Evolutionary conservation across 345 rosid species (phyloP).

Genomic region (Camelina hispida): DNA sequence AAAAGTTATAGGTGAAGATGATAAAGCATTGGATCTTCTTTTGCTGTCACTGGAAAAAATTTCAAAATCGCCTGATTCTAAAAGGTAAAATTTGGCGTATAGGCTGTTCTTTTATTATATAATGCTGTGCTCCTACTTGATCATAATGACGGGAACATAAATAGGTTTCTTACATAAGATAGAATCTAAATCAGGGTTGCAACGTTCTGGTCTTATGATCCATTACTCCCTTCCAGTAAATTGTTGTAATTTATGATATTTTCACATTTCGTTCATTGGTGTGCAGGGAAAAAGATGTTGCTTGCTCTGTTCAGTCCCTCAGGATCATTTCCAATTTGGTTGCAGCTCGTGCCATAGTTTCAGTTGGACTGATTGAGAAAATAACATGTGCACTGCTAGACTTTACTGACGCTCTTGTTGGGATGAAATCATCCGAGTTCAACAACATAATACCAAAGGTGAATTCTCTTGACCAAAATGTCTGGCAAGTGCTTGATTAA

Average conservation of each 20-base stretch:
- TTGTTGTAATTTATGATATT: conserved; percentile 25
- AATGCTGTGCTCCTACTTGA: conserved; percentile 11
- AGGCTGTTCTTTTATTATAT: conserved; percentile 7
- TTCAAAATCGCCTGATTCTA: conserved; percentile 62
- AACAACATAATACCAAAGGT: conserved; percentile 82
- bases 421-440: conserved; percentile 63
- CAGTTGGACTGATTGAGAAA: conserved; percentile 64
- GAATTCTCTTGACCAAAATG: conserved; percentile 32
- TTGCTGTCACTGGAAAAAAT: conserved; percentile 74
- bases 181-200: conserved; percentile 18
- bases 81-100: conserved; percentile 54
- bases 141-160: not conserved
- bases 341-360: conserved; percentile 69
- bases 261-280: conserved; percentile 28
- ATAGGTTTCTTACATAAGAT: not conserved
- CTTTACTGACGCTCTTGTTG: conserved; percentile 56
- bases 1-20: conserved; percentile 73
- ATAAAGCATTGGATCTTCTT: conserved; percentile 62
- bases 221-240: conserved; percentile 5
- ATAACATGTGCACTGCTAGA: conserved; percentile 70
- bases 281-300: conserved; percentile 75
- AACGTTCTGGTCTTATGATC: conserved; percentile 20
- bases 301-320: conserved; percentile 73
- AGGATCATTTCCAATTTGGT: conserved; percentile 83
- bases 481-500: conserved; percentile 19